Conservation (phyloP, 208 protist species). For the Herpetomonas tarakana region DNA sequence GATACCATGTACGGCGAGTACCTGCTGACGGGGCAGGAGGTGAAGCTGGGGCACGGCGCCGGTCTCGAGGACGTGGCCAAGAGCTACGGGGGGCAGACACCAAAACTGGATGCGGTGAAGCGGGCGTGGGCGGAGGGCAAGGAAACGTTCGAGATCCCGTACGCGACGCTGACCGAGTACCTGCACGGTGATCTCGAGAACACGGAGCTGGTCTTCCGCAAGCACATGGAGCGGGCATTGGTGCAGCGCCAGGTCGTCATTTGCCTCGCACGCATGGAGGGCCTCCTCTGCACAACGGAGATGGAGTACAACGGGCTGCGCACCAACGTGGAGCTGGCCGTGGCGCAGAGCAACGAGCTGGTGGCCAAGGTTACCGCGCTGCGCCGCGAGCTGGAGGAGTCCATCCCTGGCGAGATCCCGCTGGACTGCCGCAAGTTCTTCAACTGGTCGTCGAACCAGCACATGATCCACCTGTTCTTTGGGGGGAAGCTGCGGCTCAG, state of each 20-base stretch:
- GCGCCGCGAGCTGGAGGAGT: conserved; percentile 56
- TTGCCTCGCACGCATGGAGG: conserved; percentile 85
- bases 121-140: conserved; percentile 87
- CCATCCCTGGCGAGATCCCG: conserved; percentile 81
- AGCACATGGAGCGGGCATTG: conserved; percentile 83
- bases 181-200: conserved; percentile 90
- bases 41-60: conserved; percentile 77
- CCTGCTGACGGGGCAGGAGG: conserved; percentile 84
- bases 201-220: conserved; percentile 90
- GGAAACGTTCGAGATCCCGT: conserved; percentile 89
- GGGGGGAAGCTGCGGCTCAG: conserved; percentile 87
- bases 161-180: conserved; percentile 81
- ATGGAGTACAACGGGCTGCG: conserved; percentile 94
- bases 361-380: conserved; percentile 64
- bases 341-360: conserved; percentile 76
- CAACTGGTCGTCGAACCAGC: conserved; percentile 91
- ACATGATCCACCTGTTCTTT: conserved; percentile 88
- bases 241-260: conserved; percentile 82
- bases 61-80: conserved; percentile 89
- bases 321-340: conserved; percentile 84
- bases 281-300: conserved; percentile 88
- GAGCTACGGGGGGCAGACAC: conserved; percentile 86
- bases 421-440: conserved; percentile 87
- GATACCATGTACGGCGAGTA: conserved; percentile 95
- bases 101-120: conserved; percentile 90